These are phyloP conservation scores for Lithospermum erythrorhizon DNA, from an alignment of 257 asterid genomes.

Conservation along the genomic window DNA sequence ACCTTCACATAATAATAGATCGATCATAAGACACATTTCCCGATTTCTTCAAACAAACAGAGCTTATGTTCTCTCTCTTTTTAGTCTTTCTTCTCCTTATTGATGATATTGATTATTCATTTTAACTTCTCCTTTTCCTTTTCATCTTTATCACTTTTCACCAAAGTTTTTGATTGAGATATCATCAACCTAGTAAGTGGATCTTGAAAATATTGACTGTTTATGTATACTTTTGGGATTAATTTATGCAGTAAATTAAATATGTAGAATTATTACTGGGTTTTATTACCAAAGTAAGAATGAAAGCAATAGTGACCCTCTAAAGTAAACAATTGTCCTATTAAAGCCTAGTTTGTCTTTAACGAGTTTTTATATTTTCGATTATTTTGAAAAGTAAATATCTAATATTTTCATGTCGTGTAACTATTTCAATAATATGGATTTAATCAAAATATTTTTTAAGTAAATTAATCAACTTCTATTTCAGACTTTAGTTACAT, in stretches of 20 bases:
- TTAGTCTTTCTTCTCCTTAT: constrained; percentile 19
- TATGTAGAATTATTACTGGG: too few species aligned
- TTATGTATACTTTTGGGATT: background rate
- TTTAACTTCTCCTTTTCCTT: constrained; percentile 11
- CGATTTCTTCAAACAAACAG: constrained; percentile 74
- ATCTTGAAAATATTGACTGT: background rate
- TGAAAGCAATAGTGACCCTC: background rate
- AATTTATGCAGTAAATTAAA: background rate
- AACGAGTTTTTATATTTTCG: background rate
- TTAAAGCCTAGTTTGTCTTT: background rate
- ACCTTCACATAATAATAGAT: too few species aligned
- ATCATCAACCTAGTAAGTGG: constrained; percentile 4
- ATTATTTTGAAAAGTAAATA: too few species aligned
- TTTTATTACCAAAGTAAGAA: too few species aligned
- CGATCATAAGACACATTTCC: constrained; percentile 32
- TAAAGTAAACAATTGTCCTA: background rate
- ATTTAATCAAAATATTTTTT: too few species aligned
- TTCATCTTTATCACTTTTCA: constrained; percentile 30
- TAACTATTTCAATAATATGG: too few species aligned
- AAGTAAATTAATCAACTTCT: too few species aligned
- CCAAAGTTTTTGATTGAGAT: constrained; percentile 32
- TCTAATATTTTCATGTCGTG: too few species aligned
- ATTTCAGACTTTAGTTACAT: too few species aligned
- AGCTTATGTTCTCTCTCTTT: constrained; percentile 43
- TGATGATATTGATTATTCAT: background rate